phyloP scores from a whole-genome alignment of 1,284 basidiomycete genomes.

The Marasmius oreades region DNA sequence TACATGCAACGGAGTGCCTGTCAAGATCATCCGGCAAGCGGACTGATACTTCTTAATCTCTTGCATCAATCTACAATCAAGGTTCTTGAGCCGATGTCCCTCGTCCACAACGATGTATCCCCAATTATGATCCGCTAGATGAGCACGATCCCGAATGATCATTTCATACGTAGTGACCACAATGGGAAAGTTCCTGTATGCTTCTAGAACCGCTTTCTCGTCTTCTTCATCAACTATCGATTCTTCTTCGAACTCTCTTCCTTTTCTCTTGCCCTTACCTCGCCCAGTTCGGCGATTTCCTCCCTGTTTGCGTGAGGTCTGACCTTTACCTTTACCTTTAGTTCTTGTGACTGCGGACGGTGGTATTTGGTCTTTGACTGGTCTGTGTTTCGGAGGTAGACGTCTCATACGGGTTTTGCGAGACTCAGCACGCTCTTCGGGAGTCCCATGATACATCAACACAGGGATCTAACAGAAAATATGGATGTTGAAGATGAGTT shows the following conservation, averaged over 20 bases:
- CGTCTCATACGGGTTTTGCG: slow-evolving; percentile 54
- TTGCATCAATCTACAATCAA: slow-evolving; percentile 85
- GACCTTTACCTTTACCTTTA: slow-evolving; percentile 19
- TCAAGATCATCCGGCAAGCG: slow-evolving; percentile 88
- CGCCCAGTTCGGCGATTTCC: slow-evolving; percentile 8
- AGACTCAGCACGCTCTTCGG: slow-evolving; percentile 72
- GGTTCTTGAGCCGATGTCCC: slow-evolving; percentile 91
- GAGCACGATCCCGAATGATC: slow-evolving; percentile 77
- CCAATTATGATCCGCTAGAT: slow-evolving; percentile 73
- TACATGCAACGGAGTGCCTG: slow-evolving; percentile 91
- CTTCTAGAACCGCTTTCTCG: slow-evolving; percentile 11
- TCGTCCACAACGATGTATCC: slow-evolving; percentile 97
- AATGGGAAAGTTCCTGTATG: slow-evolving; percentile 54
- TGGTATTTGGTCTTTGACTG: slow-evolving; percentile 13
- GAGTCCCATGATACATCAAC: slow-evolving; percentile 87
- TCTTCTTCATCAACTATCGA: slow-evolving; percentile 18
- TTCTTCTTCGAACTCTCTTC: slow-evolving; percentile 19
- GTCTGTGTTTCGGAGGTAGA: slow-evolving; percentile 20
- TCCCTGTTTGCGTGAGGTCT: slow-evolving; percentile 13
- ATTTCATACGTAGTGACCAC: slow-evolving; percentile 94
- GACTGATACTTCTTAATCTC: slow-evolving; percentile 89
- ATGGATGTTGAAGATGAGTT: background rate
- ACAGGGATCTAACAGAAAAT: slow-evolving; percentile 65
- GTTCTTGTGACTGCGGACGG: slow-evolving; percentile 20
- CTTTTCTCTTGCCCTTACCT: slow-evolving; percentile 13